Evolutionary conservation across 2,329 filamentous ascomycete genomes (phyloP), one percentile per base, ranked within the genome.

Genomic region (Elsinoe perseae): DNA sequence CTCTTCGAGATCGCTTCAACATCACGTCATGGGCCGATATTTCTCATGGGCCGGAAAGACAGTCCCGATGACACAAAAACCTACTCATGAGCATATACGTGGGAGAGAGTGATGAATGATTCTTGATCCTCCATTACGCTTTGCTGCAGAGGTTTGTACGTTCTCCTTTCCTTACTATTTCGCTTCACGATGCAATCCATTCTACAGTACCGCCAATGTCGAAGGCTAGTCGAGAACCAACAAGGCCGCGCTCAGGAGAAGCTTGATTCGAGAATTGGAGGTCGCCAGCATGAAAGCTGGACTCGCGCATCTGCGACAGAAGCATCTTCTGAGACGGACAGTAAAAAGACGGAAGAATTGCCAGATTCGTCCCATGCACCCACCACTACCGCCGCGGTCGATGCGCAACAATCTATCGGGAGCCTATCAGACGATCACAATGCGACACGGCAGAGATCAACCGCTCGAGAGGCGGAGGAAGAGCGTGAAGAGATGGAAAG

Each of bases 121-220:
- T 14, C 16, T 30, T 4, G 10, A n/a, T 2, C 18, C 7, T 32
- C 14, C 23, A 2, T 5, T 16, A 9, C 18, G 25, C 6, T 20
- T 18, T 12, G 4, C n/a, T 6, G n/a, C 4, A 2, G 12, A 50
- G 44, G 44, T 50, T 50, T 10, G 44, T 50, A 18, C 18, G 12
- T 50, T 50, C 25, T 30, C 27, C 10, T 50, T 18, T 32, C 21
- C 14, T 50, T 18, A 18, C 23, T 23, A 8, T 3, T 8, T 44
- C 16, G 18, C 5, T 12, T n/a, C 14, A 32, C 8, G 7, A 68
- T 68, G 65, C 65, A 67, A 38, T 68, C 65, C 3, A 56, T 63
- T 30, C 52, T 63, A 9, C 64, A 68, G 42, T 66, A 65, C 34
- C 59, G 59, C n/a, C 59, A 56, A 30, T 61, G 66, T 25, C 56